A percentile compares a stretch with the other conserved stretches of the same genome.
These are phyloP conservation scores for Agrocybe pediades DNA, from an alignment of 768 basidiomycete species.

Conservation along the genomic window DNA sequence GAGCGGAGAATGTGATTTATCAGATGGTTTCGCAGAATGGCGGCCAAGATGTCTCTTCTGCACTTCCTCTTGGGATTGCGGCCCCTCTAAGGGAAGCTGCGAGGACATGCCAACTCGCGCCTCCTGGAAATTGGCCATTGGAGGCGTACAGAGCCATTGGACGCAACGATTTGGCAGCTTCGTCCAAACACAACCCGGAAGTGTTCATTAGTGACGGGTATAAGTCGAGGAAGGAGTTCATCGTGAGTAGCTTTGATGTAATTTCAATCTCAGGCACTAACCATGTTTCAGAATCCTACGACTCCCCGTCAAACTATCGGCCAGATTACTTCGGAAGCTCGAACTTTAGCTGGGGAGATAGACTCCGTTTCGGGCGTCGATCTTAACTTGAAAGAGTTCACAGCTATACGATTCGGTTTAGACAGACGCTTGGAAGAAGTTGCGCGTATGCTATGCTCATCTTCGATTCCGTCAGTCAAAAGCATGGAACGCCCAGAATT, in stretches of 20 bases:
- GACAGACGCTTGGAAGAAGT: slow-evolving; percentile 93
- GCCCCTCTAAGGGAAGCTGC: slow-evolving; percentile 84
- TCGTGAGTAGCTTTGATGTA: slow-evolving; percentile 39
- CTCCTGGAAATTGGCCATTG: slow-evolving; percentile 74
- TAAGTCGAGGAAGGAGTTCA: slow-evolving; percentile 54
- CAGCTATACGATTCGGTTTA: slow-evolving; percentile 85
- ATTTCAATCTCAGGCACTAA: slow-evolving; percentile 7
- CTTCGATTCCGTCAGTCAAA: slow-evolving; percentile 64
- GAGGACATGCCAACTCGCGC: slow-evolving; percentile 79
- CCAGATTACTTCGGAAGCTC: slow-evolving; percentile 51
- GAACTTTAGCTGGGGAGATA: slow-evolving; percentile 52
- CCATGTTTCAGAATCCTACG: slow-evolving; percentile 45
- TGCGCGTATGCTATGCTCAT: slow-evolving; percentile 86
- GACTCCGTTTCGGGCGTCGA: slow-evolving; percentile 71
- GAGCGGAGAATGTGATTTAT: slow-evolving; percentile 66
- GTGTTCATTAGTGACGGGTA: slow-evolving; percentile 54
- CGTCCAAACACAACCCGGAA: slow-evolving; percentile 49
- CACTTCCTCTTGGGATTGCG: slow-evolving; percentile 68
- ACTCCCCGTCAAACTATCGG: slow-evolving; percentile 52
- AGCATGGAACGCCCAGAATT: slow-evolving; percentile 68
- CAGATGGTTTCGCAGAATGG: slow-evolving; percentile 52
- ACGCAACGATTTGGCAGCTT: slow-evolving; percentile 73
- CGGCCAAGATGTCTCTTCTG: slow-evolving; percentile 50
- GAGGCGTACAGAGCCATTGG: slow-evolving; percentile 70
- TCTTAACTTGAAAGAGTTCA: slow-evolving; percentile 70